phyloP scores from a whole-genome alignment of 2,329 filamentous ascomycete species.

The Fusarium chuoi region DNA sequence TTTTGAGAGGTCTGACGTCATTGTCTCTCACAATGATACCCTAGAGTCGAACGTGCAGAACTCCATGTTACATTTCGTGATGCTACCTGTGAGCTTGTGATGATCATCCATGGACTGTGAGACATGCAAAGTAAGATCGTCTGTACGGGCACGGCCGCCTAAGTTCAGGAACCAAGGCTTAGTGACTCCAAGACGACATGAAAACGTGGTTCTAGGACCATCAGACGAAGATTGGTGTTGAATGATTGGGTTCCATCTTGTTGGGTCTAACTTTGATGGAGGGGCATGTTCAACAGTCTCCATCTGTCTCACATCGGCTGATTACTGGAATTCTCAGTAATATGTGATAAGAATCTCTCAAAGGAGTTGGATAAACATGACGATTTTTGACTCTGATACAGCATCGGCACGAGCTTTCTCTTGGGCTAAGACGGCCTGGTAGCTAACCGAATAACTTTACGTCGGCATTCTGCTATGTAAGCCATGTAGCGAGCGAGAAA shows the following conservation, averaged over 20 bases:
- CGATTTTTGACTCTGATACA: rapidly evolving
- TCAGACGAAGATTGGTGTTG: not conserved
- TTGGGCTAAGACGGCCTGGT: rapidly evolving
- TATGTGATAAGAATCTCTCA: rapidly evolving
- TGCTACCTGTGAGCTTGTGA: not conserved
- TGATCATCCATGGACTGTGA: not conserved
- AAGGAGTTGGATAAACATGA: rapidly evolving
- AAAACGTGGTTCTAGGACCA: not conserved
- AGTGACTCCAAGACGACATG: not conserved
- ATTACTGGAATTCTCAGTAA: rapidly evolving
- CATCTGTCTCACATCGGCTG: rapidly evolving
- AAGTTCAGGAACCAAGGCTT: conserved; percentile 4
- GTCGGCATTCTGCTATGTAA: too few species aligned
- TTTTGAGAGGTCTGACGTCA: conserved; percentile 24
- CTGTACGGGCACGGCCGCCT: not conserved
- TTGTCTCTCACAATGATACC: not conserved
- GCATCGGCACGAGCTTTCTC: not conserved
- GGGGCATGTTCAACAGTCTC: too few species aligned
- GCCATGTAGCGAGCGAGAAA: too few species aligned
- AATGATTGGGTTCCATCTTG: not conserved
- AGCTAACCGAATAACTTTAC: rapidly evolving
- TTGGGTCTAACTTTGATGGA: not conserved
- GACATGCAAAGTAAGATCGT: not conserved
- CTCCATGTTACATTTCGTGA: conserved; percentile 5
- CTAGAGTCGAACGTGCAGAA: not conserved